Conservation (phyloP, 352 stramenopile genomes). For the Phytophthora rubi region DNA sequence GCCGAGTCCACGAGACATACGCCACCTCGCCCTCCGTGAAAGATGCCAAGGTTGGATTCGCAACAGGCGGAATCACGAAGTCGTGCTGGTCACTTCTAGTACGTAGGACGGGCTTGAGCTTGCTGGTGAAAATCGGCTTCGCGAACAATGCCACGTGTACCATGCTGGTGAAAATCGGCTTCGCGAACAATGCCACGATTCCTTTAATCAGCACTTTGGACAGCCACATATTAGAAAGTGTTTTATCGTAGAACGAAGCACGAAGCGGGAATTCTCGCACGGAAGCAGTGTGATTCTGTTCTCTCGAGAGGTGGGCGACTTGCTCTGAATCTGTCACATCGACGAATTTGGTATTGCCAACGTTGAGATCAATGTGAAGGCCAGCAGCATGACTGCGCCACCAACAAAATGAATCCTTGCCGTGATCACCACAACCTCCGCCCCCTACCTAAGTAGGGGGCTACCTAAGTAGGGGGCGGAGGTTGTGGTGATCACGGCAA, state of each 20-base stretch:
- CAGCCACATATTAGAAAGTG: constrained; percentile 21
- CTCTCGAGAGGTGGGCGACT: constrained; percentile 6
- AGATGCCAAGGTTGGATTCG: constrained; percentile 30
- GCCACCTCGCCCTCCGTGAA: constrained; percentile 34
- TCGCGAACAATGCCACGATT: constrained; percentile 13
- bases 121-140: constrained; percentile 22
- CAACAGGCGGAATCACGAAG: constrained; percentile 26
- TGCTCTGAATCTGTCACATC: no score
- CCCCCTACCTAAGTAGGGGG: no score
- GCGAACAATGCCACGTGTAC: constrained; percentile 20
- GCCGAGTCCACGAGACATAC: no score
- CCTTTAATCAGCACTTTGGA: constrained; percentile 33
- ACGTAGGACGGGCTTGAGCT: constrained; percentile 29
- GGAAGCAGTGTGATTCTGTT: background rate
- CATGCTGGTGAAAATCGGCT: constrained; percentile 23
- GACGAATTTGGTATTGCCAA: no score
- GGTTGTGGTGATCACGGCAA: no score
- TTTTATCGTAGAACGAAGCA: constrained; percentile 40
- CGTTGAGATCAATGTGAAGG: no score
- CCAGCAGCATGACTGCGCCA: no score
- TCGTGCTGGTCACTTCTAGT: constrained; percentile 35
- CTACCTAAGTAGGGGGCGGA: no score
- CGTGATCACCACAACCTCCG: no score
- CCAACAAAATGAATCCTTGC: no score
- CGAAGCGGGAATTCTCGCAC: constrained; percentile 25